Percentiles rank a stretch among this genome's conserved stretches.
These are phyloP conservation scores for Boletus insuetus DNA, from an alignment of 768 basidiomycete genomes.

Conservation along the genomic window DNA sequence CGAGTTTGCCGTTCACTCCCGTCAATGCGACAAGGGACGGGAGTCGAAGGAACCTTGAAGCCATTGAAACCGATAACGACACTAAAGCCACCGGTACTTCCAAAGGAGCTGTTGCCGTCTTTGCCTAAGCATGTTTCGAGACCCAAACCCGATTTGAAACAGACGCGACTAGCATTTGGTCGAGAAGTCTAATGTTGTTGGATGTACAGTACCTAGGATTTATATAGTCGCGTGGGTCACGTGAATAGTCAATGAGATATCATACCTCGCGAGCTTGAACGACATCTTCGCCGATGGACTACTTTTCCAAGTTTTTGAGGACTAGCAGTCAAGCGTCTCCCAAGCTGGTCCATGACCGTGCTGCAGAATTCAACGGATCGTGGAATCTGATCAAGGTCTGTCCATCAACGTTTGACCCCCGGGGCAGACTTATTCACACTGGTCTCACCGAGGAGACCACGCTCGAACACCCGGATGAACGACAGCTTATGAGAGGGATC, in stretches of 20 bases:
- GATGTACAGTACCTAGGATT: too few species aligned
- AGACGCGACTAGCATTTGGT: constrained; percentile 19
- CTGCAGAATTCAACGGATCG: constrained; percentile 70
- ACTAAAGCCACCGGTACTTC: constrained; percentile 27
- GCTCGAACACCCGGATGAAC: constrained; percentile 84
- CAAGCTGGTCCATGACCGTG: constrained; percentile 61
- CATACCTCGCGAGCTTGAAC: neutral
- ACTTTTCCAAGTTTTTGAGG: constrained; percentile 78
- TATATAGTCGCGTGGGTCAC: constrained; percentile 11
- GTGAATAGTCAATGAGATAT: constrained; percentile 6
- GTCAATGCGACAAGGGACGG: neutral
- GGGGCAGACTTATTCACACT: constrained; percentile 3
- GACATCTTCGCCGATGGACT: constrained; percentile 55
- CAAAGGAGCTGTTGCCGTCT: constrained; percentile 23
- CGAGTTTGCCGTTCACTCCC: constrained; percentile 12
- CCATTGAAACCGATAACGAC: constrained; percentile 31
- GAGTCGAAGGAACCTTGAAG: neutral
- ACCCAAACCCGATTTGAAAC: constrained; percentile 14
- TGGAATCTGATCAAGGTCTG: constrained; percentile 73
- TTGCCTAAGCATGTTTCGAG: constrained; percentile 3
- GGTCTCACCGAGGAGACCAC: constrained; percentile 54
- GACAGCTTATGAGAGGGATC: constrained; percentile 81
- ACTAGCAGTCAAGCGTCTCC: constrained; percentile 38
- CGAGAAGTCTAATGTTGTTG: constrained; percentile 1
- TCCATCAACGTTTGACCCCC: neutral